Conservation (phyloP, 2,329 filamentous ascomycete genomes). For the Tolypocladium paradoxum region DNA sequence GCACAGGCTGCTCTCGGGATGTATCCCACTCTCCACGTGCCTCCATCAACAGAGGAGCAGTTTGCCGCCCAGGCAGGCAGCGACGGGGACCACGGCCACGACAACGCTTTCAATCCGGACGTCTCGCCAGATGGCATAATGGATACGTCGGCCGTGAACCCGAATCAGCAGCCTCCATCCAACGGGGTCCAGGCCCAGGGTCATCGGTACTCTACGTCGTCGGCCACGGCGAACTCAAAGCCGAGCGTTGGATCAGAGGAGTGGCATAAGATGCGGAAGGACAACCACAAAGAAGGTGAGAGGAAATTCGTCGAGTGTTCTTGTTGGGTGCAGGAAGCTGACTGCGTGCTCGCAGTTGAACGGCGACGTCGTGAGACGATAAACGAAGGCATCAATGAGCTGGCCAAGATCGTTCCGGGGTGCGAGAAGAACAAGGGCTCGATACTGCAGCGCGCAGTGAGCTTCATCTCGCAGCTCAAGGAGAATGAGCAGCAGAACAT, state of each 20-base stretch:
- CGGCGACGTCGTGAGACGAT: constrained; percentile 94
- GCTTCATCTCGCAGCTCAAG: constrained; percentile 89
- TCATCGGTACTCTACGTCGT: constrained; percentile 23
- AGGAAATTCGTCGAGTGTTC: too few relatives aligned
- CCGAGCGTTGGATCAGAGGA: constrained; percentile 91
- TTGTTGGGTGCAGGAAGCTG: constrained; percentile 7
- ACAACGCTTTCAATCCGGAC: constrained; percentile 21
- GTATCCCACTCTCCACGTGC: constrained; percentile 49
- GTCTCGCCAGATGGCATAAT: constrained; percentile 20
- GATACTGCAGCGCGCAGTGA: constrained; percentile 84
- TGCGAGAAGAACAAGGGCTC: constrained; percentile 99
- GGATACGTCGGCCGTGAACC: constrained; percentile 11
- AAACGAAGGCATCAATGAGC: constrained; percentile 96
- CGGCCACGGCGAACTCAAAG: constrained; percentile 47
- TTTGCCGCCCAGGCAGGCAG: constrained; percentile 41
- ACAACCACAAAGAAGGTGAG: constrained; percentile 97
- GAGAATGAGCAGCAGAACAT: constrained; percentile 91
- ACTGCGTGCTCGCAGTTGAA: constrained; percentile 55
- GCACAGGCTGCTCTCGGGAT: constrained; percentile 49
- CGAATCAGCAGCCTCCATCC: constrained; percentile 17
- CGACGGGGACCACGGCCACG: constrained; percentile 21
- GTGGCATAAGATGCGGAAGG: constrained; percentile 94
- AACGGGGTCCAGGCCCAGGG: constrained; percentile 27
- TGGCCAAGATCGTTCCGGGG: constrained; percentile 93
- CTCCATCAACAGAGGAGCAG: constrained; percentile 46